A percentile compares a stretch with the other conserved stretches of the same genome.
Conservation (phyloP, 2,329 filamentous ascomycete species). For the Dactylellina leptospora region DNA sequence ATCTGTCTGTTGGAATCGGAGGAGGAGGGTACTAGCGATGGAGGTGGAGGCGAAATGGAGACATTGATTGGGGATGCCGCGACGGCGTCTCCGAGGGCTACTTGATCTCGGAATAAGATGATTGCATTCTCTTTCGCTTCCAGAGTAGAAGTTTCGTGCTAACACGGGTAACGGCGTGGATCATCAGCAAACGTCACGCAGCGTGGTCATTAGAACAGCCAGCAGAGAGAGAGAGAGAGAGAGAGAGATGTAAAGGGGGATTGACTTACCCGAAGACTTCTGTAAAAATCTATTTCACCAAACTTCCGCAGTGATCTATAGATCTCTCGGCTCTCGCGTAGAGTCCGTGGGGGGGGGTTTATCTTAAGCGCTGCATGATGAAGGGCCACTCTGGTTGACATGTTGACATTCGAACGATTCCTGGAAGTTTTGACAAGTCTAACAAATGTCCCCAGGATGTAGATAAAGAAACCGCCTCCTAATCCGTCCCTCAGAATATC, state of each 20-base stretch:
- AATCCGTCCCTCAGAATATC: no score
- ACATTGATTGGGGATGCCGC: conserved; percentile 33
- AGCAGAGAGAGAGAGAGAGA: neutral
- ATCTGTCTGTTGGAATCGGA: neutral
- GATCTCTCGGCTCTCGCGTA: conserved; percentile 37
- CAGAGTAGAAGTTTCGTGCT: conserved; percentile 30
- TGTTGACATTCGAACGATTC: neutral
- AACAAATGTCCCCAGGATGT: no score
- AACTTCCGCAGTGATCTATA: conserved; percentile 39
- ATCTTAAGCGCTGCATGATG: conserved; percentile 40
- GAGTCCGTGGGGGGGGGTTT: conserved; percentile 35
- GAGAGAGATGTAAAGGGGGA: neutral
- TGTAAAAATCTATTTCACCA: conserved; percentile 43
- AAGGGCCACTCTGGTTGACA: conserved; percentile 20
- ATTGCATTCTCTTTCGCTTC: conserved; percentile 42
- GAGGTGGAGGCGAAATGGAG: conserved; percentile 13
- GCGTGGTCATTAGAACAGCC: neutral
- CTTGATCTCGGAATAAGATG: conserved; percentile 31
- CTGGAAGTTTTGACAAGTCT: no score
- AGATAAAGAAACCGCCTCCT: no score
- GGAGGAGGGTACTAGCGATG: conserved; percentile 26
- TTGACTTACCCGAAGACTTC: conserved; percentile 36
- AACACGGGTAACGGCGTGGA: neutral
- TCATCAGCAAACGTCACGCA: neutral
- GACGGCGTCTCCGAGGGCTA: conserved; percentile 11